These are phyloP conservation scores for Simplicillium sp. DNA, from an alignment of 2,329 filamentous ascomycete genomes.

Conservation along the genomic window DNA sequence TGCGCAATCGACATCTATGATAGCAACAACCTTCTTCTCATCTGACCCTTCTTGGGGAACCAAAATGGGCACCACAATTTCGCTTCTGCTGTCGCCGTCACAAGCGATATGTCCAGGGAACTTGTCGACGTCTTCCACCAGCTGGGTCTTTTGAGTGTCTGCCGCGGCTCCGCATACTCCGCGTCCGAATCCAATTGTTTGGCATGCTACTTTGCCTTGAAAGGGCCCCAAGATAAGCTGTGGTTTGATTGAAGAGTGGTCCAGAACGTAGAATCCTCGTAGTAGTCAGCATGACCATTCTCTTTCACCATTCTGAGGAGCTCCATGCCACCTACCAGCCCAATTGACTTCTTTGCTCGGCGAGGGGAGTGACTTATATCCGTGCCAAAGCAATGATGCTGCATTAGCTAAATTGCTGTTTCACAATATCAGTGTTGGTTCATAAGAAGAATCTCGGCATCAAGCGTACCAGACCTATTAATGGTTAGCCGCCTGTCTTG, in stretches of 20 bases:
- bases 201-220: constrained; percentile 72
- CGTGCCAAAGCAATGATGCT: constrained; percentile 70
- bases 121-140: constrained; percentile 59
- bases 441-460: neutral
- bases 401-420: constrained; percentile 66
- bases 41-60: constrained; percentile 17
- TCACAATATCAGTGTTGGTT: neutral
- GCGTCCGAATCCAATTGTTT: constrained; percentile 62
- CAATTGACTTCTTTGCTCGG: constrained; percentile 66
- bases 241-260: constrained; percentile 31
- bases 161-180: constrained; percentile 72
- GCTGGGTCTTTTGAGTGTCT: constrained; percentile 47
- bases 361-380: constrained; percentile 59
- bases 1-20: constrained; percentile 74
- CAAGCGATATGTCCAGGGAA: constrained; percentile 80
- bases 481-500: neutral
- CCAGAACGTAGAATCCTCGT: constrained; percentile 63
- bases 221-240: constrained; percentile 72
- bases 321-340: constrained; percentile 43
- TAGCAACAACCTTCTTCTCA: constrained; percentile 48
- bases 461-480: constrained; percentile 13
- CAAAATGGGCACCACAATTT: constrained; percentile 72
- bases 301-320: neutral
- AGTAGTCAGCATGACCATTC: neutral
- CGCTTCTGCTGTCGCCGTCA: constrained; percentile 65